Percentiles rank a stretch among this genome's conserved stretches.
phyloP scores from a whole-genome alignment of 1,139 yeast genomes.

The Blastobotrys proliferans region DNA sequence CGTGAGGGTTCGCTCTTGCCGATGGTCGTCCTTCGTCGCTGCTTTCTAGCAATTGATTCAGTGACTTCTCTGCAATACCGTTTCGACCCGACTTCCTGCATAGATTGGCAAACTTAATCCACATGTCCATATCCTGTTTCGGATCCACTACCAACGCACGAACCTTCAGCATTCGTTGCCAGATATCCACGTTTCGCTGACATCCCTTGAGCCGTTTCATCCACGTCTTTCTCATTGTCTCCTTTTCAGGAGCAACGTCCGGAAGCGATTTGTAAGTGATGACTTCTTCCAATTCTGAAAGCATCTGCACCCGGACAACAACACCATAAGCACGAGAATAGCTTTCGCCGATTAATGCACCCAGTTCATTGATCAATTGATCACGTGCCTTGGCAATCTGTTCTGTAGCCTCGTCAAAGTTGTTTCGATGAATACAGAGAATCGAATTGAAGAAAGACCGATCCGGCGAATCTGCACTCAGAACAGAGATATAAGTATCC shows the following conservation, averaged over 20 bases:
- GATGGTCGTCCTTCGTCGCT: slow-evolving; percentile 45
- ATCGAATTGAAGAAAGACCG: slow-evolving; percentile 93
- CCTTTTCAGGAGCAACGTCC: slow-evolving; percentile 65
- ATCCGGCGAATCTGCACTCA: slow-evolving; percentile 92
- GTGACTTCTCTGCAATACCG: slow-evolving; percentile 87
- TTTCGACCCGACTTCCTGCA: slow-evolving; percentile 92
- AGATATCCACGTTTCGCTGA: slow-evolving; percentile 93
- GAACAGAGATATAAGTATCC: slow-evolving; percentile 84
- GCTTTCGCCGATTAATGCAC: slow-evolving; percentile 93
- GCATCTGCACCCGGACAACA: slow-evolving; percentile 93
- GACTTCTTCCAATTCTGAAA: slow-evolving; percentile 94
- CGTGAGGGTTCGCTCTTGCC: slow-evolving; percentile 88
- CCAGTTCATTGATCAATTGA: slow-evolving; percentile 83
- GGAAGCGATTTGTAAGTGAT: slow-evolving; percentile 83
- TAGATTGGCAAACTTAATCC: slow-evolving; percentile 96
- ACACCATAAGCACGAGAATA: slow-evolving; percentile 96
- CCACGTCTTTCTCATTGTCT: slow-evolving; percentile 87
- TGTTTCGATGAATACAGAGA: slow-evolving; percentile 76
- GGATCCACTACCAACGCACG: slow-evolving; percentile 92
- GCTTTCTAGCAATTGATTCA: slow-evolving; percentile 62
- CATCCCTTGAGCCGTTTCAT: slow-evolving; percentile 87
- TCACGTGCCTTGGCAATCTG: slow-evolving; percentile 86
- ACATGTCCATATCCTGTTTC: slow-evolving; percentile 94
- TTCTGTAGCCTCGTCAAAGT: slow-evolving; percentile 73
- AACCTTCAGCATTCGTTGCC: slow-evolving; percentile 95